A percentile compares a stretch with the other conserved stretches of the same genome.
Evolutionary conservation across 75 land plant genomes (phyloP).

Genomic region (Selaginella moellendorffii): DNA sequence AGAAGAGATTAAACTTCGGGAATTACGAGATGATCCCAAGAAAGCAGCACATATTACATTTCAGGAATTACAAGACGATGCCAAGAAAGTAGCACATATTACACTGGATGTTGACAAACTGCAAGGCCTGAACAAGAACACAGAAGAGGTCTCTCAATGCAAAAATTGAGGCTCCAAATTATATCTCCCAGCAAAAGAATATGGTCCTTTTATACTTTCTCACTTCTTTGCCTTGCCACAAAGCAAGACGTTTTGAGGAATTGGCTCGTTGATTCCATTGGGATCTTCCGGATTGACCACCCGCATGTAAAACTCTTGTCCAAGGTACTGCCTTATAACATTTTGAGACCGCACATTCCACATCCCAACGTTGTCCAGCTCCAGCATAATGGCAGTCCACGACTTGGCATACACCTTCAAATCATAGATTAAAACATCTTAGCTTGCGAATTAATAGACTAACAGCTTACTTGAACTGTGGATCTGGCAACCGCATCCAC

Average conservation of each 20-base stretch:
- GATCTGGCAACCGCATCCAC: neutral
- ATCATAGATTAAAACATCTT: neutral
- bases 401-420: conserved; percentile 5
- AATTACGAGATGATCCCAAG: too few species aligned
- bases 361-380: conserved; percentile 9
- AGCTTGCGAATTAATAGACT: too few species aligned
- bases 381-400: conserved; percentile 5
- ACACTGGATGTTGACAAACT: too few species aligned
- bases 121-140: too few species aligned
- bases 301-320: conserved; percentile 2
- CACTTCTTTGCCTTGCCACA: conserved; percentile 1
- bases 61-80: too few species aligned
- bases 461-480: conserved; percentile 8
- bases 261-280: neutral
- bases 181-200: too few species aligned
- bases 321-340: neutral
- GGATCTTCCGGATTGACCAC: conserved; percentile 1
- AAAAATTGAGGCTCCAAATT: too few species aligned
- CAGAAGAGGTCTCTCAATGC: too few species aligned
- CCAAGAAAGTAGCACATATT: too few species aligned
- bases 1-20: too few species aligned
- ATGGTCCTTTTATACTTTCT: too few species aligned
- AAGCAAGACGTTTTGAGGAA: neutral
- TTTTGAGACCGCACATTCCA: neutral
- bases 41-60: too few species aligned